Evolutionary conservation across 208 protist species (phyloP).

Genomic region (Leishmania turanica): DNA sequence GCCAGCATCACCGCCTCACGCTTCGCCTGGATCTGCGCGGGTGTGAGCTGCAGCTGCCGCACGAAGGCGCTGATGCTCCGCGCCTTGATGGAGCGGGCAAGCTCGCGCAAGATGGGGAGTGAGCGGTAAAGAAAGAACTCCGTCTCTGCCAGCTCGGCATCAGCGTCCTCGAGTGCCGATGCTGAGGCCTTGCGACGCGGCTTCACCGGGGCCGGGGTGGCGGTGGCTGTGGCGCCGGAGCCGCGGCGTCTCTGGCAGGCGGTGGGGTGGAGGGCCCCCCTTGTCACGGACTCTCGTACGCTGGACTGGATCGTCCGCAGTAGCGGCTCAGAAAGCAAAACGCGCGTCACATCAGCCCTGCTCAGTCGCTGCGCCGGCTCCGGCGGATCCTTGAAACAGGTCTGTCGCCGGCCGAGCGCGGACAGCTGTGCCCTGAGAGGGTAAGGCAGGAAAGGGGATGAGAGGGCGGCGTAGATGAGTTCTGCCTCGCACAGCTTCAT

Average conservation of each 20-base stretch:
- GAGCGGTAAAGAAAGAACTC: slow-evolving; percentile 17
- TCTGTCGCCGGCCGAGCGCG: neutral
- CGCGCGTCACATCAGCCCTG: slow-evolving; percentile 18
- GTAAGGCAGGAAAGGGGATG: slow-evolving; percentile 39
- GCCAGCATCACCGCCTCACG: slow-evolving; percentile 64
- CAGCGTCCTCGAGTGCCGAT: neutral
- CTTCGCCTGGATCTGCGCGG: slow-evolving; percentile 64
- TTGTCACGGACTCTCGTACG: slow-evolving; percentile 13
- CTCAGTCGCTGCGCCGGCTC: neutral
- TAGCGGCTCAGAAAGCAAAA: slow-evolving; percentile 34
- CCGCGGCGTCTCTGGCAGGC: neutral
- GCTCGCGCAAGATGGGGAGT: slow-evolving; percentile 56
- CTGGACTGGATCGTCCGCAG: slow-evolving; percentile 26
- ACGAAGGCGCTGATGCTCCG: slow-evolving; percentile 37
- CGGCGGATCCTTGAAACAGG: neutral
- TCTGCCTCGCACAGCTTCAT: slow-evolving; percentile 24
- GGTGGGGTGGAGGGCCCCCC: neutral
- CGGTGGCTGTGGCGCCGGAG: neutral
- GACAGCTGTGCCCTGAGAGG: slow-evolving; percentile 26
- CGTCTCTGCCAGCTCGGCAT: neutral
- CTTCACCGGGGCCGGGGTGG: neutral
- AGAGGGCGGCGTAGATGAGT: slow-evolving; percentile 33
- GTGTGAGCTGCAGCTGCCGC: slow-evolving; percentile 50
- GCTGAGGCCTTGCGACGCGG: neutral
- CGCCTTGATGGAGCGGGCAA: slow-evolving; percentile 52